Conservation (phyloP, 2,329 filamentous ascomycete species). For the Microdochium bolleyi region DNA sequence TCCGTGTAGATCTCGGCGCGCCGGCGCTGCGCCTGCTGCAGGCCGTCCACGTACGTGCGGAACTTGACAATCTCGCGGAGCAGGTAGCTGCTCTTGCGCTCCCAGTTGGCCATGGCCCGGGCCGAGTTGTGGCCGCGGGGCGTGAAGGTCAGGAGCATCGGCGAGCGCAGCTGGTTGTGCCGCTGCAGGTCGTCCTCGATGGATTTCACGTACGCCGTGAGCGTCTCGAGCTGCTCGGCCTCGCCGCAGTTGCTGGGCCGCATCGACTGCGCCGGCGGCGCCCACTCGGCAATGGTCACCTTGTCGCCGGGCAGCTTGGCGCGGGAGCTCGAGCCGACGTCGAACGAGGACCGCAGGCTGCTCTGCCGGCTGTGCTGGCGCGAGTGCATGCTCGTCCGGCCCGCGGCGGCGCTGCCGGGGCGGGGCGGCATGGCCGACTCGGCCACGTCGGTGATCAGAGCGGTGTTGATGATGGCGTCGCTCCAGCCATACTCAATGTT, state of each 20-base stretch:
- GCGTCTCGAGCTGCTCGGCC: constrained; percentile 67
- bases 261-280: constrained; percentile 83
- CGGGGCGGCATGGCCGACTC: constrained; percentile 35
- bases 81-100: constrained; percentile 87
- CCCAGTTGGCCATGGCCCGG: constrained; percentile 94
- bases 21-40: constrained; percentile 61
- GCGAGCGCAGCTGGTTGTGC: constrained; percentile 81
- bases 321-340: constrained; percentile 50
- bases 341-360: constrained; percentile 52
- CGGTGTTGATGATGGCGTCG: constrained; percentile 65
- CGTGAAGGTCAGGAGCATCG: constrained; percentile 85
- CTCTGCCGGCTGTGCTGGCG: constrained; percentile 24
- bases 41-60: constrained; percentile 82
- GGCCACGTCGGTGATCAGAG: constrained; percentile 44
- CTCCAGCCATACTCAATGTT: constrained; percentile 99
- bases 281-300: constrained; percentile 79
- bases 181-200: constrained; percentile 79
- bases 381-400: constrained; percentile 38
- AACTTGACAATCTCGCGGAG: constrained; percentile 95
- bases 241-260: constrained; percentile 73
- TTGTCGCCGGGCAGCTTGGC: constrained; percentile 77
- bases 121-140: constrained; percentile 71
- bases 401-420: constrained; percentile 41
- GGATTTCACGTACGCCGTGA: constrained; percentile 72
- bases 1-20: constrained; percentile 66